These are phyloP conservation scores for Hansenula lynferdii DNA, from an alignment of 1,139 yeast genomes.

Conservation along the genomic window DNA sequence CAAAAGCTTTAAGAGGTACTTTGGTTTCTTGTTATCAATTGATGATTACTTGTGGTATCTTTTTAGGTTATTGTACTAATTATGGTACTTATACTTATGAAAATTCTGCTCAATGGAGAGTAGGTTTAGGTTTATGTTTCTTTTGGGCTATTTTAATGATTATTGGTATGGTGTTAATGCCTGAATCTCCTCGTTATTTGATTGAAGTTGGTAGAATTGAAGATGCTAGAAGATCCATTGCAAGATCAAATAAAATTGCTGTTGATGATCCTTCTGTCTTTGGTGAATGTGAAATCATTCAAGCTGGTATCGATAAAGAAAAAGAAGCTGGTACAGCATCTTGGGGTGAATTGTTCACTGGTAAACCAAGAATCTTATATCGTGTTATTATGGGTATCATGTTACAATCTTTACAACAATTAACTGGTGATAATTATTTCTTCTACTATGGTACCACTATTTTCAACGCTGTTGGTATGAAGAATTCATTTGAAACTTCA, in stretches of 20 bases:
- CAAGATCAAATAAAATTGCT: constrained; percentile 48
- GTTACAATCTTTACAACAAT: constrained; percentile 65
- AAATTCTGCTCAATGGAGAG: constrained; percentile 53
- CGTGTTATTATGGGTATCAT: constrained; percentile 59
- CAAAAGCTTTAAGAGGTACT: constrained; percentile 63
- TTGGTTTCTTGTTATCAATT: constrained; percentile 58
- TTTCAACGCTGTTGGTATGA: constrained; percentile 67
- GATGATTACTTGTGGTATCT: constrained; percentile 50
- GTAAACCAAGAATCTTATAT: constrained; percentile 45
- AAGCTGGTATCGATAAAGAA: constrained; percentile 58
- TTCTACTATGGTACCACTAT: constrained; percentile 74
- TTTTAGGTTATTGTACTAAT: constrained; percentile 56
- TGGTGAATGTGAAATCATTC: constrained; percentile 51
- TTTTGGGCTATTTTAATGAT: constrained; percentile 35
- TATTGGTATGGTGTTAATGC: constrained; percentile 57
- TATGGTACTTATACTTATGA: constrained; percentile 47
- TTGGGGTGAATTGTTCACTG: constrained; percentile 58
- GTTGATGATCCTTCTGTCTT: constrained; percentile 52
- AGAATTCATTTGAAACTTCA: constrained; percentile 67
- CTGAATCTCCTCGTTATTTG: constrained; percentile 73
- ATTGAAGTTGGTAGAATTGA: constrained; percentile 46
- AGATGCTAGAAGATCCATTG: constrained; percentile 52
- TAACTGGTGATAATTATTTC: constrained; percentile 73
- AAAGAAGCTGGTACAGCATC: constrained; percentile 54
- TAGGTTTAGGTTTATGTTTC: constrained; percentile 49